Base-by-base conservation (phyloP, 306 rosid genomes). In the Pterocarpus santalinus region DNA sequence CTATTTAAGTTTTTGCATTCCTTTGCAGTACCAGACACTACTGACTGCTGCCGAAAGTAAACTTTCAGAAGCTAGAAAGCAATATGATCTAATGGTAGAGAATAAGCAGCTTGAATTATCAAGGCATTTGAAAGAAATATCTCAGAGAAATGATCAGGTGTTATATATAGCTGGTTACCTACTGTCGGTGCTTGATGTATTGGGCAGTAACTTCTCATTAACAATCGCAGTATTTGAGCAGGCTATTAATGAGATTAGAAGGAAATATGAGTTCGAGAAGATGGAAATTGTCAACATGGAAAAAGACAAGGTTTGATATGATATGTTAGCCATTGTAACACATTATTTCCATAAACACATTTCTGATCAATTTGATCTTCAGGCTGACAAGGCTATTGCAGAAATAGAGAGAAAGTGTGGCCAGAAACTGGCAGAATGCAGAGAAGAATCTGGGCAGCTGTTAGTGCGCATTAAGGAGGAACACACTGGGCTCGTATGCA, bases 131-230 rank as follows among this genome's bases (percentile, higher is more conserved):
- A 95, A 91, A 82, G 97, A 95, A 65, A 89, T 95, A 81, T 95
- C 98, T 72, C 97, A 81, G 81, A 90, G 94, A 88, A 95, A 93
- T 58, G 99, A 93, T 89, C 98, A 95, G 97, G 99, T 93, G 60
- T 76, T 80, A 49, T 73, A 9, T 76, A 66, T 81, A 69, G 17
- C 63, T 43, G 56, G 81, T 77, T 86, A 83, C 44, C 62, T 73
- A 17, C 57, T 55, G 15, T 69, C 47, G 80, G 73, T 69, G 49
- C 61, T 84, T 22, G 64, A 56, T 53, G 39, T 55, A 68, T 61
- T 56, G 46, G 57, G 70, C 76, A 71, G 65, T 61, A 80, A 78
- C 77, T 75, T 75, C 47, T 13, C 63, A 52, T 83, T 90, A 77
- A 90, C 88, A 43, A 56, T 76, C 58, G 67, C 65, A 33, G 49